phyloP scores from a whole-genome alignment of 2,329 filamentous ascomycete genomes.

The Penicillium sp. region DNA sequence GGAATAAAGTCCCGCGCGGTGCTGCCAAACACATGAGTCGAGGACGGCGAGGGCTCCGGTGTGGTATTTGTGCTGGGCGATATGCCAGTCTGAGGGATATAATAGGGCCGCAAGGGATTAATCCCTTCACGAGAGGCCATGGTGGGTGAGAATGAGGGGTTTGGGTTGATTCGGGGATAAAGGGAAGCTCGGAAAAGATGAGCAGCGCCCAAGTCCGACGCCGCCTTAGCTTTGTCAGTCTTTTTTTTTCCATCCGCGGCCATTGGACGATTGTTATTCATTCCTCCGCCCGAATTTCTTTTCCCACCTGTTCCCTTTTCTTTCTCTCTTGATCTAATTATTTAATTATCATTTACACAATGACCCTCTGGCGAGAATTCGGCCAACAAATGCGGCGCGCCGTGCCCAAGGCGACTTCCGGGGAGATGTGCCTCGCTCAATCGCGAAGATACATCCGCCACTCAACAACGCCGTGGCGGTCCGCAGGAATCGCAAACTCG shows the following conservation, averaged over 20 bases:
- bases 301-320: slow-evolving; percentile 17
- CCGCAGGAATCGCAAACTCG: slow-evolving; percentile 15
- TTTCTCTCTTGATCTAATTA: slow-evolving; percentile 16
- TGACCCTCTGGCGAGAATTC: slow-evolving; percentile 35
- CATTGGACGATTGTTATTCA: slow-evolving; percentile 20
- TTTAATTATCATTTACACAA: slow-evolving; percentile 15
- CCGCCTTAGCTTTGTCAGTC: slow-evolving; percentile 23
- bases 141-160: slow-evolving; percentile 31
- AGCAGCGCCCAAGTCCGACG: slow-evolving; percentile 12
- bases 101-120: slow-evolving; percentile 59
- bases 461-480: slow-evolving; percentile 19
- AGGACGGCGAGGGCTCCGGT: slow-evolving; percentile 30
- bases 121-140: slow-evolving; percentile 48
- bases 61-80: slow-evolving; percentile 42
- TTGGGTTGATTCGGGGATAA: slow-evolving; percentile 10
- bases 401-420: slow-evolving; percentile 56
- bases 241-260: slow-evolving; percentile 21
- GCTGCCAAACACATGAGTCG: slow-evolving; percentile 51
- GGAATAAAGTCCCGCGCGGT: slow-evolving; percentile 79
- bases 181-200: slow-evolving; percentile 17
- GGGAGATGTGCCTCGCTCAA: slow-evolving; percentile 43
- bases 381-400: slow-evolving; percentile 41
- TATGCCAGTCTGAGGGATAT: slow-evolving; percentile 60
- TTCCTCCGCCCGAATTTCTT: slow-evolving; percentile 7
- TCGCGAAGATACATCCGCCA: slow-evolving; percentile 29